Conservation (phyloP, 306 rosid species). For the Fagus sylvatica region DNA sequence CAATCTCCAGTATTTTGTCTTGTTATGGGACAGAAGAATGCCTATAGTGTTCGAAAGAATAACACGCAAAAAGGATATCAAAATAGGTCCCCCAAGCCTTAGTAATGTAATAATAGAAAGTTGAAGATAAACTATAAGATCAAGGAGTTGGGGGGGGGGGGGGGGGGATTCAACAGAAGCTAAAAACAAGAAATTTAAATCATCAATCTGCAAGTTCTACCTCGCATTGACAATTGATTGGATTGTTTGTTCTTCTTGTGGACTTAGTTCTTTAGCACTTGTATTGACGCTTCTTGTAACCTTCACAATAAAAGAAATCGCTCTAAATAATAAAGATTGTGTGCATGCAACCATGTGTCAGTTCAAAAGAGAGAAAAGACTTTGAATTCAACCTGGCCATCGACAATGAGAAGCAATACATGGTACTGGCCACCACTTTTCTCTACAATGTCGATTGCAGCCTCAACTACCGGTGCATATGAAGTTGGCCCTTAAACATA, state of each 20-base stretch:
- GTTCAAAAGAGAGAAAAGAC: neutral
- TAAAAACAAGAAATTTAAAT: neutral
- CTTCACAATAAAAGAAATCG: slow-evolving; percentile 37
- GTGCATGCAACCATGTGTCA: neutral
- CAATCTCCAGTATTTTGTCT: neutral
- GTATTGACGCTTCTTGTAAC: slow-evolving; percentile 65
- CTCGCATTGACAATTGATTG: slow-evolving; percentile 74
- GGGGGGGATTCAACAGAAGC: neutral
- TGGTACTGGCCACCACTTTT: slow-evolving; percentile 83
- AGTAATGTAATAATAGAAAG: neutral
- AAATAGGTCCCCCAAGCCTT: neutral
- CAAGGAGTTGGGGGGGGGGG: neutral
- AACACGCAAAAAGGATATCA: neutral
- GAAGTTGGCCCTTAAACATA: slow-evolving; percentile 83
- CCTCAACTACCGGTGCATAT: slow-evolving; percentile 78
- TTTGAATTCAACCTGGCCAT: slow-evolving; percentile 67
- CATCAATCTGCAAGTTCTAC: slow-evolving; percentile 35
- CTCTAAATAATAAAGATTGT: slow-evolving; percentile 4
- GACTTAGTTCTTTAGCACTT: slow-evolving; percentile 54
- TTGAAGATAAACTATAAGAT: neutral
- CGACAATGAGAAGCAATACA: slow-evolving; percentile 79
- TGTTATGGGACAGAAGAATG: neutral
- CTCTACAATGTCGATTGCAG: slow-evolving; percentile 89
- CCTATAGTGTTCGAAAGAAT: neutral
- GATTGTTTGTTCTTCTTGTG: slow-evolving; percentile 83